Evolutionary conservation across 2,329 filamentous ascomycete genomes (phyloP).

Genomic region (Hyphodiscus sp.): DNA sequence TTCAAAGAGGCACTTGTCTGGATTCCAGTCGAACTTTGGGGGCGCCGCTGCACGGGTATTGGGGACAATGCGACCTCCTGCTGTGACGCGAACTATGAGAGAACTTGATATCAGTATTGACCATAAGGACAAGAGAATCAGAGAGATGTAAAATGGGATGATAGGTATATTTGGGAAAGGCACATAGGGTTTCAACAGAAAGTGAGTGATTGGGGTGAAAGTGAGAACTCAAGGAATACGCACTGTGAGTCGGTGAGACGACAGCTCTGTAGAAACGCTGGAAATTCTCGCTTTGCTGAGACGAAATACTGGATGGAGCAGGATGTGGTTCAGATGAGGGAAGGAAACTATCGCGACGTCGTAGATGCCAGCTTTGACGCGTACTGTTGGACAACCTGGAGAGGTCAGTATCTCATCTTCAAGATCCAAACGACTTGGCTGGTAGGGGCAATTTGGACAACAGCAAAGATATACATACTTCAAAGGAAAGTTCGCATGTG

Average conservation of each 20-base stretch:
- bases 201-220: too few species aligned
- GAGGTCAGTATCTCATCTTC: not conserved
- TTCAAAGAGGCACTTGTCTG: conserved; percentile 23
- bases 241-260: conserved; percentile 53
- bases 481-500: conserved; percentile 1
- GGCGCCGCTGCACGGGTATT: conserved; percentile 44
- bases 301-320: conserved; percentile 45
- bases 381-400: conserved; percentile 3
- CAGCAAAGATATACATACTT: not conserved
- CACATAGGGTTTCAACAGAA: too few species aligned
- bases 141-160: too few species aligned
- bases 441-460: not conserved
- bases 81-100: conserved; percentile 51
- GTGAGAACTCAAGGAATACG: too few species aligned
- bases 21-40: conserved; percentile 24
- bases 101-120: too few species aligned
- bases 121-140: too few species aligned
- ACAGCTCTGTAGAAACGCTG: conserved; percentile 62
- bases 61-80: conserved; percentile 60
- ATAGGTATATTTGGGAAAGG: too few species aligned
- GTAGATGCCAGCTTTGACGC: conserved; percentile 25
- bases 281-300: conserved; percentile 59
- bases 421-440: not conserved
- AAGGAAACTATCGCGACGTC: conserved; percentile 25
- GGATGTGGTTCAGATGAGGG: conserved; percentile 37